phyloP scores from a whole-genome alignment of 2,329 filamentous ascomycete species.

The Corinectria fuckeliana region DNA sequence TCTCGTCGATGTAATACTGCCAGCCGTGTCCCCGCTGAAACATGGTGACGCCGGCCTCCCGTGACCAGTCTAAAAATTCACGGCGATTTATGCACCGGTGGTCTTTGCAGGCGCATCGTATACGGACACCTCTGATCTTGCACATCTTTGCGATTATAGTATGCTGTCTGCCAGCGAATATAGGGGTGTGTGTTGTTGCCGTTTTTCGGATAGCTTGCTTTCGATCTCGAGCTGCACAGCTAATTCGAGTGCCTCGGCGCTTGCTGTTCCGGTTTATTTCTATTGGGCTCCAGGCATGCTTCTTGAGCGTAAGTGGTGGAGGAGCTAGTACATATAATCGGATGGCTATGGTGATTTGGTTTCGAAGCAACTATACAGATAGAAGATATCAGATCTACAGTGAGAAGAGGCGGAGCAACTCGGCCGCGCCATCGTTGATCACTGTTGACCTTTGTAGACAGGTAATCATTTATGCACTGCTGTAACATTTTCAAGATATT shows the following conservation, averaged over 20 bases:
- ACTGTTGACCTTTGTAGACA: background rate
- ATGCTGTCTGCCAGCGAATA: background rate
- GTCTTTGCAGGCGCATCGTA: conserved; percentile 16
- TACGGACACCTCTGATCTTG: conserved; percentile 13
- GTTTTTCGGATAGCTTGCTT: background rate
- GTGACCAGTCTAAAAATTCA: conserved; percentile 11
- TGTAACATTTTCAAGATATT: background rate
- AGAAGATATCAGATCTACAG: background rate
- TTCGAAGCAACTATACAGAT: background rate
- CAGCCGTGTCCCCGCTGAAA: conserved; percentile 11
- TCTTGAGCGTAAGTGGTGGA: background rate
- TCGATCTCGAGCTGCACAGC: background rate
- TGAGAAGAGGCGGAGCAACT: background rate
- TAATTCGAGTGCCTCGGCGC: background rate
- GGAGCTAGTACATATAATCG: background rate
- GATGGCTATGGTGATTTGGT: background rate
- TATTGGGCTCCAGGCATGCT: background rate
- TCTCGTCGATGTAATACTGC: conserved; percentile 11
- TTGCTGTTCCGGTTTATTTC: background rate
- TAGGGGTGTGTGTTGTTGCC: background rate
- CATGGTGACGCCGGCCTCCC: background rate
- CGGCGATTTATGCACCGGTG: conserved; percentile 1
- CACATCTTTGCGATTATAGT: conserved; percentile 4
- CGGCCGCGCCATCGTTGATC: background rate
- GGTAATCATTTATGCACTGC: no score